Evolutionary conservation across 257 asterid species (phyloP), one percentile per base, ranked within the genome.

Genomic region (Nicotiana benthamiana): DNA sequence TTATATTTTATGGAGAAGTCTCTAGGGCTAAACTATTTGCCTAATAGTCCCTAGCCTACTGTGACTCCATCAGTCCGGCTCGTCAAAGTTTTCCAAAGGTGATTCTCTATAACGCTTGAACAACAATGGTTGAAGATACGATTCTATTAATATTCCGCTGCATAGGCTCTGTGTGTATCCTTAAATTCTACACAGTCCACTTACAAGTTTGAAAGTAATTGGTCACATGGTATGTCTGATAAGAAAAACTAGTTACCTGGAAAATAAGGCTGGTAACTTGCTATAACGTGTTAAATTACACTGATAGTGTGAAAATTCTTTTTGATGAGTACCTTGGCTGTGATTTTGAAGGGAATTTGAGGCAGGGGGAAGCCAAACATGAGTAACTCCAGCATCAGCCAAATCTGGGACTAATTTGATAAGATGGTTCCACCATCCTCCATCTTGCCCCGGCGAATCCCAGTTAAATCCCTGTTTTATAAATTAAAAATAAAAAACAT

Each of bases 341-440:
- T 81, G 82, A 20, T 63, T 88, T 7, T 40, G 60, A 51, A 20
- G 80, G 80, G 98, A 87, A 1, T 93, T 97, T 9, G 98, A 93
- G 17, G 97, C 84, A 6, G 97, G 98, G 10, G 97, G 98, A n/a
- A 93, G 86, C 98, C 97, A 94, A 80, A 94, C 92, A 84, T 90
- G 97, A 67, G 98, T 93, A 18, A 93, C 85, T 0, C 97, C 96
- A 27, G 95, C 95, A 28, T 52, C 75, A 36, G 92, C 91, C 18
- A 94, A 68, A 84, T 92, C 97, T 2, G 91, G 82, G 81, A 90
- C 87, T 79, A 81, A 80, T 30, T 64, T 82, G 3, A 77, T 75
- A 27, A 92, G 93, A 80, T 75, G 61, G 27, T 93, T 90, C 87
- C 92, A 94, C 97, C 90, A 93, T 68, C 97, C 95, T 62, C 90